Base-by-base conservation (phyloP, 164 flowering plant species). In the Nymphaea colorata region DNA sequence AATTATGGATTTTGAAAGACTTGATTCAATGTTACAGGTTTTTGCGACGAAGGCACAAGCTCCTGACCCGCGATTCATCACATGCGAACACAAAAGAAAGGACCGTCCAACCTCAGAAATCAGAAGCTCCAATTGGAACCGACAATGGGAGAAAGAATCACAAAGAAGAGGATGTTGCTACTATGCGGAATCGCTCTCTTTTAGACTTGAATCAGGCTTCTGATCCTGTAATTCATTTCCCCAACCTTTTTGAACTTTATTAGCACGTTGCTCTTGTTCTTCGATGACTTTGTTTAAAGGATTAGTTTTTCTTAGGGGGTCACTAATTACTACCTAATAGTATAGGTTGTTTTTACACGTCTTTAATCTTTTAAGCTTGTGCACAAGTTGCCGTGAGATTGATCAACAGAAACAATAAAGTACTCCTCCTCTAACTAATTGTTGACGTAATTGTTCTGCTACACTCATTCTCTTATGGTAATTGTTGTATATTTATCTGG, bases 171-270 rank as follows among this genome's bases (percentile, higher is more conserved):
- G 75, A 64, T 45, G 72, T 67, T 72, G 62, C 69, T 8, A 55
- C 70, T 11, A 42, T 43, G 44, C 67, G 47, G 10, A 76, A 61
- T 44, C 74, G 73, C 25, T 64, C 74, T 65, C 67, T 74, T 59
- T 79, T 91, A 66, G 95, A 91, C 79, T 83, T 89, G 76, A 91
- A 91, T 69, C 86, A 86, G 78, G 78, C 84, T 43, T 84, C 88
- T 41, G 11, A n/a, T 44, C 10, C 7, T 8, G 41, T 61, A n/a
- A 17, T 61, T 61, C n/a, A 8, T 8, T 61, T n/a, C 25, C 8
- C 25, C 10, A 55, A 8, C 16, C 16, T 8, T 8, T 8, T 55
- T 55, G 12, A 55, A 8, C 12, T 55, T 8, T 8, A 8, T 55
- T 55, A 55, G 10, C 16, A 8, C 16, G 10, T 55, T 55, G 16